Evolutionary conservation across 1,284 basidiomycete species (phyloP).

Genomic region (Amylostereum areolatum): DNA sequence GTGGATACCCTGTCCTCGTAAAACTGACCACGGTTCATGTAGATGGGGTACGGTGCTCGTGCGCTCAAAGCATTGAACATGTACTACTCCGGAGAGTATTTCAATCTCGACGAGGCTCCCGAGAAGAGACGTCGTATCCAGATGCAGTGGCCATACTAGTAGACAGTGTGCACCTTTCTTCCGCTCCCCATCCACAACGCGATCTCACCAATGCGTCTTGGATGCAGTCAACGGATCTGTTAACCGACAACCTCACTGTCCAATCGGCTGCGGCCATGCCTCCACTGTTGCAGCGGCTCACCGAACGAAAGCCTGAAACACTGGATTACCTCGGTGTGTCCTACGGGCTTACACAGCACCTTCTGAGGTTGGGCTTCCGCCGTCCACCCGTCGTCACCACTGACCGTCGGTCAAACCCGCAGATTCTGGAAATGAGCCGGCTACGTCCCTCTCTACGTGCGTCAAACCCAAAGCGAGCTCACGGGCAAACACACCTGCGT

Average conservation of each 20-base stretch:
- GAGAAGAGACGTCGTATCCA: slow-evolving; percentile 55
- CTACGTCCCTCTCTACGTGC: slow-evolving; percentile 88
- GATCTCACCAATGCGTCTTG: background rate
- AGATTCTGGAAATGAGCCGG: slow-evolving; percentile 96
- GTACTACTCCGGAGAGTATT: slow-evolving; percentile 91
- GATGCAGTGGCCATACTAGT: slow-evolving; percentile 53
- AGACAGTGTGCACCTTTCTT: slow-evolving; percentile 45
- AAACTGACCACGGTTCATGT: slow-evolving; percentile 4
- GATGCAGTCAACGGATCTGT: slow-evolving; percentile 42
- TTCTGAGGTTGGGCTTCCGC: slow-evolving; percentile 54
- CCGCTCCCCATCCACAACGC: background rate
- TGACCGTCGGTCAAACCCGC: too few relatives aligned
- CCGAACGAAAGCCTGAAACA: slow-evolving; percentile 85
- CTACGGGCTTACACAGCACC: slow-evolving; percentile 86
- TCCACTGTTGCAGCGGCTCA: slow-evolving; percentile 86
- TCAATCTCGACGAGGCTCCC: slow-evolving; percentile 77
- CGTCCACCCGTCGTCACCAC: too few relatives aligned
- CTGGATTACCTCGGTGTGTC: slow-evolving; percentile 97
- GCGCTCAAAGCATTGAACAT: slow-evolving; percentile 84
- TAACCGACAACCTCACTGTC: slow-evolving; percentile 71
- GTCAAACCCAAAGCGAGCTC: slow-evolving; percentile 91
- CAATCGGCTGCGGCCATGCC: slow-evolving; percentile 83
- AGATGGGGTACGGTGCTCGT: slow-evolving; percentile 98
- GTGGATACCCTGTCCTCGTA: slow-evolving; percentile 2
- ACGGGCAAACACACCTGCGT: slow-evolving; percentile 97